Percentiles rank a stretch among this genome's conserved stretches.
Conservation (phyloP, 805 yeast genomes). For the Monosporozyma solicola region DNA sequence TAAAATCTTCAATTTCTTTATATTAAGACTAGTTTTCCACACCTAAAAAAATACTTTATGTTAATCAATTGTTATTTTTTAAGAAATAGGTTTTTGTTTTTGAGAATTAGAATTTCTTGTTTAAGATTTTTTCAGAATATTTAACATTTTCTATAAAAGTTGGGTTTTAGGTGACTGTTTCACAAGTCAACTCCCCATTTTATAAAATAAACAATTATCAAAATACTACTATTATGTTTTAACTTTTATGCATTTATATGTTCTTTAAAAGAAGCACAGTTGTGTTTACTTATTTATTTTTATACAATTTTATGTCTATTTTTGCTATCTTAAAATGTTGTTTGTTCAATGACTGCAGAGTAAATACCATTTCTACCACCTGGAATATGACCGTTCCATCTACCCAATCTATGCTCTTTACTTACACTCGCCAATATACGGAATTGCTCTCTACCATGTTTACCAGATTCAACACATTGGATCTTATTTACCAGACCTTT, state of each 20-base stretch:
- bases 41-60: too few relatives aligned
- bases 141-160: background rate
- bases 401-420: slow-evolving; percentile 81
- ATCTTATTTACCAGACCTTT: slow-evolving; percentile 65
- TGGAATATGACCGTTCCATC: slow-evolving; percentile 61
- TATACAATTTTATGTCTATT: background rate
- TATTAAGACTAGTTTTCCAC: too few relatives aligned
- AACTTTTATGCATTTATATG: background rate
- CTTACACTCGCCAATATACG: slow-evolving; percentile 60
- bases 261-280: background rate
- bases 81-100: too few relatives aligned
- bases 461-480: slow-evolving; percentile 46
- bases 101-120: too few relatives aligned
- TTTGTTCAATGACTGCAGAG: slow-evolving; percentile 40
- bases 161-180: background rate
- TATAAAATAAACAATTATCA: background rate
- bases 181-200: background rate
- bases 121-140: background rate
- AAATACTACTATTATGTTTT: background rate
- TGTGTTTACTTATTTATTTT: background rate
- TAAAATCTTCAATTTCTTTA: too few relatives aligned
- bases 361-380: slow-evolving; percentile 71
- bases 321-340: slow-evolving; percentile 18
- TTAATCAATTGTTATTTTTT: too few relatives aligned
- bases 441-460: slow-evolving; percentile 41